Conservation (phyloP, 2,329 filamentous ascomycete species). For the Ophiostoma novo-ulmi region DNA sequence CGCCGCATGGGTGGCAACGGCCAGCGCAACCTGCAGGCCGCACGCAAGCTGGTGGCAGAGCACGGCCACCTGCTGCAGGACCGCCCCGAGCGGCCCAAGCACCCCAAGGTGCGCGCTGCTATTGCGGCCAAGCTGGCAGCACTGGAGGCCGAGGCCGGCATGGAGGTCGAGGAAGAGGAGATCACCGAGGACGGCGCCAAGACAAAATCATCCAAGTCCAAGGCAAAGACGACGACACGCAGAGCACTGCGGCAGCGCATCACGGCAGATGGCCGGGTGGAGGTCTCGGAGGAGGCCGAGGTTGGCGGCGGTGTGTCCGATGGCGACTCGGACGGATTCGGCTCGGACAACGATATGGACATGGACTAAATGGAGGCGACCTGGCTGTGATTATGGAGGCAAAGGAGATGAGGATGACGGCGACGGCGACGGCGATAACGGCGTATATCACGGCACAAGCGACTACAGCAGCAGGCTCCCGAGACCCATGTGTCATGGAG, state of each 20-base stretch:
- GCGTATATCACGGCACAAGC: background rate
- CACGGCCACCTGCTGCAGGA: slow-evolving; percentile 87
- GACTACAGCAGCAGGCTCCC: background rate
- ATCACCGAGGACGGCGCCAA: slow-evolving; percentile 32
- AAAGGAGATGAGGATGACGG: background rate
- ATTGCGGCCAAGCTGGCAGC: slow-evolving; percentile 32
- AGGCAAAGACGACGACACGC: slow-evolving; percentile 31
- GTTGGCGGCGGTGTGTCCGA: slow-evolving; percentile 29
- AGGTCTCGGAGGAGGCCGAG: slow-evolving; percentile 33
- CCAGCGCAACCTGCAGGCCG: slow-evolving; percentile 69
- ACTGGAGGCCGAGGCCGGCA: slow-evolving; percentile 36
- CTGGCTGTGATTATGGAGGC: background rate
- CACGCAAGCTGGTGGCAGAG: slow-evolving; percentile 83
- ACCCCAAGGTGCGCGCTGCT: slow-evolving; percentile 45
- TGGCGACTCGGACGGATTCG: slow-evolving; percentile 30
- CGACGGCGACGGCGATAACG: background rate
- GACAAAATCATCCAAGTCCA: slow-evolving; percentile 20
- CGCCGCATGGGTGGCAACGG: slow-evolving; percentile 87
- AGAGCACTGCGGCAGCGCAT: slow-evolving; percentile 38
- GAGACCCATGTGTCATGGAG: background rate
- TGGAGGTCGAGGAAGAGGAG: slow-evolving; percentile 53
- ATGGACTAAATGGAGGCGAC: slow-evolving; percentile 19
- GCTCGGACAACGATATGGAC: slow-evolving; percentile 25
- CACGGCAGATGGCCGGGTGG: slow-evolving; percentile 37
- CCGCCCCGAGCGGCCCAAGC: slow-evolving; percentile 37